Base-by-base conservation (phyloP, 352 stramenopile genomes). In the Phytopythium ostracodes region DNA sequence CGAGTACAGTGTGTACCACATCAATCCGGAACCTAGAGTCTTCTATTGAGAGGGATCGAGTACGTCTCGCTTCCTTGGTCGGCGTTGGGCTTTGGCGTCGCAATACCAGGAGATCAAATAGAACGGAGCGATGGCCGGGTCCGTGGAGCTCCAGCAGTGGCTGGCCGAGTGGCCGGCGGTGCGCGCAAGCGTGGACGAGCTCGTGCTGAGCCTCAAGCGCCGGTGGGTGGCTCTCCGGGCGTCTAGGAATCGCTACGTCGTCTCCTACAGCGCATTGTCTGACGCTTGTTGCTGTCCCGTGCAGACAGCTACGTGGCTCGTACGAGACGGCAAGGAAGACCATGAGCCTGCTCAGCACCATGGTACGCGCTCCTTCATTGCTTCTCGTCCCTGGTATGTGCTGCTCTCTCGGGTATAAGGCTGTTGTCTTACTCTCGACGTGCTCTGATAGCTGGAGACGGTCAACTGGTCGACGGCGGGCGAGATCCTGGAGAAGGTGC, bases 401-500 rank as follows among this genome's bases (percentile, higher is more conserved):
- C 2, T 9, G 20, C 18, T 47, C 17, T 22, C 40, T 4, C 22
- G 1, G n/a, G 7, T 50, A 15, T 36, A 0, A 7, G 10, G 42
- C 18, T 20, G 20, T 11, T 4, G 8, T 2, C 24, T 35, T 12
- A 53, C 24, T 7, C 50, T 53, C 20, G 40, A 17, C 12, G 3
- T 18, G 20, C 11, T 4, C 20, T 64, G 25, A n/a, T 49, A 93
- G 84, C 68, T 94, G 8, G 82, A 91, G 64, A 91, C 84, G 11
- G 77, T 91, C 43, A 69, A 91, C 55, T 94, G 84, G 84, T 77
- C 73, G 22, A 94, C 82, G 17, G 84, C 84, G 3, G 77, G 81
- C 12, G 84, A 95, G 64, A 90, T 95, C 60, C 79, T 89, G n/a
- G 87, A 91, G 25, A 92, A 95, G 64, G 85, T 93, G 55, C 84